Percentiles rank a stretch among this genome's conserved stretches.
Conservation (phyloP, 345 rosid genomes). For the Raphanus sativus region DNA sequence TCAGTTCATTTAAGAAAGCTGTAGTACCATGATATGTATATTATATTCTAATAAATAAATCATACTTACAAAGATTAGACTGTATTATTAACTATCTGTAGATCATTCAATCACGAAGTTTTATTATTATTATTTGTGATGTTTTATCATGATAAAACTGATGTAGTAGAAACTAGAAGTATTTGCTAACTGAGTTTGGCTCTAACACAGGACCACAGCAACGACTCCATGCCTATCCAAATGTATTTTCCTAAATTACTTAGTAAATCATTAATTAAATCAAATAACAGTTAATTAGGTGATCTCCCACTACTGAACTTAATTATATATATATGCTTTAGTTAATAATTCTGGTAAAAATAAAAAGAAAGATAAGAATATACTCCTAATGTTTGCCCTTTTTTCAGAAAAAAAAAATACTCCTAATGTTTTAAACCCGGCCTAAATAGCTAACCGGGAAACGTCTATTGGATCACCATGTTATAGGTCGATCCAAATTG, state of each 20-base stretch:
- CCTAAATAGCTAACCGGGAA: neutral
- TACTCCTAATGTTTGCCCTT: neutral
- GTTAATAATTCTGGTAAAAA: neutral
- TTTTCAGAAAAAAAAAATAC: too few relatives aligned
- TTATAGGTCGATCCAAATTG: neutral
- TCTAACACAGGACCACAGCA: constrained; percentile 1
- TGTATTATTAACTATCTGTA: neutral
- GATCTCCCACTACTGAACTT: constrained; percentile 7
- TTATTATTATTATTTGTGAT: neutral
- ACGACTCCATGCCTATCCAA: neutral
- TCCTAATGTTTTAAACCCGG: neutral
- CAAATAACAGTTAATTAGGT: constrained; percentile 3
- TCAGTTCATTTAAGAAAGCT: constrained; percentile 5
- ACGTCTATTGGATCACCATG: neutral
- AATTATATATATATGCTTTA: too few relatives aligned
- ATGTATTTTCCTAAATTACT: neutral
- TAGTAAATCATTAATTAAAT: constrained; percentile 2
- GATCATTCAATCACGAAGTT: neutral
- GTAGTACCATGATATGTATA: constrained; percentile 5
- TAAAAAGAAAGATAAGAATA: neutral
- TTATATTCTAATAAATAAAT: neutral
- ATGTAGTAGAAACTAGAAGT: neutral
- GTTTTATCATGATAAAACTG: too few relatives aligned
- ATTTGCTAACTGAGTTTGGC: neutral
- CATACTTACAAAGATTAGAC: neutral